Conservation (phyloP, 1,284 basidiomycete species). For the Ustilago xerochloae region DNA sequence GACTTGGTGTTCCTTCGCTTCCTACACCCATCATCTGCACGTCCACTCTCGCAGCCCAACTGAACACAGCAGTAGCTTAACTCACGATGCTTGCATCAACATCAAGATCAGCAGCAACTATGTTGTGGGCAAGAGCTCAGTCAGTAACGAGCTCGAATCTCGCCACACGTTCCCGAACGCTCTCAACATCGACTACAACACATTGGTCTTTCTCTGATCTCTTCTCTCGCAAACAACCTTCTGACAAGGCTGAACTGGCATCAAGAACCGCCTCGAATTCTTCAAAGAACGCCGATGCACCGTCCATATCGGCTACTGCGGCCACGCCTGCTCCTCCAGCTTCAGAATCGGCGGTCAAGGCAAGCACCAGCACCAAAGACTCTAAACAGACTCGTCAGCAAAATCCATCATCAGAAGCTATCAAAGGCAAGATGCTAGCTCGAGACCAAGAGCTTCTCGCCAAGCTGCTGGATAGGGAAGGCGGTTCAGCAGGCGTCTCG, state of each 20-base stretch:
- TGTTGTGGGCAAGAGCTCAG: neutral
- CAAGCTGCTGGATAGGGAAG: slow-evolving; percentile 48
- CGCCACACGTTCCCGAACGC: neutral
- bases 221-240: slow-evolving; percentile 5
- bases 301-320: neutral
- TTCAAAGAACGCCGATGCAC: too few relatives aligned
- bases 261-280: too few relatives aligned
- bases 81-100: neutral
- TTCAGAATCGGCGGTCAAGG: neutral
- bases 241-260: too few relatives aligned
- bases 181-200: neutral
- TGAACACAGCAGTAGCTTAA: too few relatives aligned
- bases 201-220: neutral
- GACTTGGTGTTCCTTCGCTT: neutral
- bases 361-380: too few relatives aligned
- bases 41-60: neutral
- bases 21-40: neutral
- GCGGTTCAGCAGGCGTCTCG: slow-evolving; percentile 35
- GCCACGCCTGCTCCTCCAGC: neutral
- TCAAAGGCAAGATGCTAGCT: slow-evolving; percentile 31
- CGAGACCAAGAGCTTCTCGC: slow-evolving; percentile 44
- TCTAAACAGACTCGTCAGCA: too few relatives aligned
- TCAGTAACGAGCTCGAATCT: neutral
- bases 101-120: neutral
- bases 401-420: neutral